Evolutionary conservation across 2,329 filamentous ascomycete genomes (phyloP).

Genomic region (Leptosphaerulina australis): DNA sequence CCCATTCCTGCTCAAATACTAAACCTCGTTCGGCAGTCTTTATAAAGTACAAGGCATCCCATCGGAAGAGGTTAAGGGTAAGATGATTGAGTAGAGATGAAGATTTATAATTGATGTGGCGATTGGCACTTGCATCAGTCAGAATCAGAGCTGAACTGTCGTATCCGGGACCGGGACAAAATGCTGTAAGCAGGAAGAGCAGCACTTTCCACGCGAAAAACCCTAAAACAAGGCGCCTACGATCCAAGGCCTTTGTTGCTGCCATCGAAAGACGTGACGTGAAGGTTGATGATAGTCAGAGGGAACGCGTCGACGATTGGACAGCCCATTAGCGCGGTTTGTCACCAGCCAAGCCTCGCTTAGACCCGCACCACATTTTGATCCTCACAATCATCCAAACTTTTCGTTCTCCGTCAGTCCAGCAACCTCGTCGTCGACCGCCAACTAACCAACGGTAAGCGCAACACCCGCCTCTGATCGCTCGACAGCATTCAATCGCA

Average conservation of each 20-base stretch:
- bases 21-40: conserved; percentile 68
- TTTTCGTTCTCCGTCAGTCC: conserved; percentile 35
- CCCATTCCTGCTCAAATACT: conserved; percentile 83
- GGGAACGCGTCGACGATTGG: conserved; percentile 22
- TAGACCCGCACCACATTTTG: conserved; percentile 26
- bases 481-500: conserved; percentile 43
- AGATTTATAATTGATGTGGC: conserved; percentile 26
- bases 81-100: conserved; percentile 45
- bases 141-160: conserved; percentile 74
- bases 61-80: conserved; percentile 68
- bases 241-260: background rate
- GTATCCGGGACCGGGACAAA: conserved; percentile 68
- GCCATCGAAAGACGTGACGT: conserved; percentile 4
- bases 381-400: conserved; percentile 21
- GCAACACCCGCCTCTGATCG: conserved; percentile 38
- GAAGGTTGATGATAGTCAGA: conserved; percentile 7
- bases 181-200: conserved; percentile 65
- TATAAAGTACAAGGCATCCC: conserved; percentile 82
- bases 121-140: conserved; percentile 41
- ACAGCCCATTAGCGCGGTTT: conserved; percentile 16
- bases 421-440: conserved; percentile 43
- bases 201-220: conserved; percentile 72
- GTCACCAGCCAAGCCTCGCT: conserved; percentile 24
- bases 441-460: conserved; percentile 48
- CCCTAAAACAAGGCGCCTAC: conserved; percentile 27